Base-by-base conservation (phyloP, 352 stramenopile genomes). In the Pythium phragmiticola region DNA sequence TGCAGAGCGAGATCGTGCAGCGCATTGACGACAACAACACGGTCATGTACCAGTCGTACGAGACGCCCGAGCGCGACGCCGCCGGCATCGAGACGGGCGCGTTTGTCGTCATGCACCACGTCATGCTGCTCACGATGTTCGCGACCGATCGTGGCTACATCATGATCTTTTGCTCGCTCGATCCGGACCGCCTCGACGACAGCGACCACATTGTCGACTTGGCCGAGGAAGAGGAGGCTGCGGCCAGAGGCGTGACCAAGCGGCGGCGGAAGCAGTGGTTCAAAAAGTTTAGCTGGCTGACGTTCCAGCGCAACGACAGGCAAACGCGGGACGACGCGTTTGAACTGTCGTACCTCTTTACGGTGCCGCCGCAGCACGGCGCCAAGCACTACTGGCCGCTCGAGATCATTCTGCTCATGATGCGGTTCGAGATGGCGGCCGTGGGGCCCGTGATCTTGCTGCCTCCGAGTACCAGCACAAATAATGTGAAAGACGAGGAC, bases 11-110 rank as follows among this genome's bases (percentile, higher is more conserved):
- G 46, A 52, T 74, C 16, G 65, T 56, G 13, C 73, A 80, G 47
- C 26, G 50, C 16, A 73, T 80, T 23, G 70, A 80, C 48, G 60
- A 66, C 16, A 71, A 53, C 63, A 80, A 80, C 49, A 49, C 73
- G 12, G 70, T 77, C 55, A 63, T 80, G 59, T 77, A 77, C 57
- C 70, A 75, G 46, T 64, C 71, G 45, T 76, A 69, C 57, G 68
- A 76, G 46, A 70, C 68, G 0, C 60, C 45, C 11, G 64, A 75
- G 54, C 55, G 58, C 41, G 58, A 76, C 48, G 34, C 64, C 7
- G 58, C 3, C 14, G 63, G 63, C 26, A 37, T 50, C 1, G 63
- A 69, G 42, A 69, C 63, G 9, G 65, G 54, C 7, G 51, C 47
- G 3, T 30, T 64, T 16, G 39, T 30, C 7, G 65, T 67, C 30